phyloP scores from a whole-genome alignment of 257 asterid genomes.

The Solanum piurae region DNA sequence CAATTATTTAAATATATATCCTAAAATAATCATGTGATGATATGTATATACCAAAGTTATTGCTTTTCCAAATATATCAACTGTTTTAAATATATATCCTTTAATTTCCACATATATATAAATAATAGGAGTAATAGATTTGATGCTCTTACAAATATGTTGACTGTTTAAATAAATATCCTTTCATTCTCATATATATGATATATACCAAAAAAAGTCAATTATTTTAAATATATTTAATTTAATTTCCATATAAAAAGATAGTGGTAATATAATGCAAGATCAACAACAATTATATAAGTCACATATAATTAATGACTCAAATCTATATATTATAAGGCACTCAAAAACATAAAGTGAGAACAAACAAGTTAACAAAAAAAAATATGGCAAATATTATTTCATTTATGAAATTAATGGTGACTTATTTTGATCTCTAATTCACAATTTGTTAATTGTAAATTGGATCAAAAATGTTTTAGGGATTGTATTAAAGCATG shows the following conservation, averaged over 20 bases:
- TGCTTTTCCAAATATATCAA: not conserved
- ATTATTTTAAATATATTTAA: not conserved
- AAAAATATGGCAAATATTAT: not conserved
- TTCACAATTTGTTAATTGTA: not conserved
- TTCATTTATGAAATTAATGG: not conserved
- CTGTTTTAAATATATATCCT: not conserved
- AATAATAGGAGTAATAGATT: not conserved
- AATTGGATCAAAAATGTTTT: not conserved
- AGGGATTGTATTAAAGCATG: not conserved
- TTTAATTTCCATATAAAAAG: not conserved
- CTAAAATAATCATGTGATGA: not conserved
- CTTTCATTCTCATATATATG: not conserved
- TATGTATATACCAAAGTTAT: not conserved
- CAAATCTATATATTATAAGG: not conserved
- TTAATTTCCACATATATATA: not conserved
- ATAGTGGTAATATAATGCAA: not conserved
- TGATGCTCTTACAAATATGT: not conserved
- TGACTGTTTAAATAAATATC: not conserved
- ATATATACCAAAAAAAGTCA: not conserved
- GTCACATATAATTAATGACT: not conserved
- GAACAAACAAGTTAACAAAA: not conserved
- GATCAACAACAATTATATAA: not conserved
- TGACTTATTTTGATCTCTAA: not conserved
- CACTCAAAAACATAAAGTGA: not conserved
- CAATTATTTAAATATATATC: not conserved